These are phyloP conservation scores for Solanum etuberosum DNA, from an alignment of 257 asterid species.

Conservation along the genomic window DNA sequence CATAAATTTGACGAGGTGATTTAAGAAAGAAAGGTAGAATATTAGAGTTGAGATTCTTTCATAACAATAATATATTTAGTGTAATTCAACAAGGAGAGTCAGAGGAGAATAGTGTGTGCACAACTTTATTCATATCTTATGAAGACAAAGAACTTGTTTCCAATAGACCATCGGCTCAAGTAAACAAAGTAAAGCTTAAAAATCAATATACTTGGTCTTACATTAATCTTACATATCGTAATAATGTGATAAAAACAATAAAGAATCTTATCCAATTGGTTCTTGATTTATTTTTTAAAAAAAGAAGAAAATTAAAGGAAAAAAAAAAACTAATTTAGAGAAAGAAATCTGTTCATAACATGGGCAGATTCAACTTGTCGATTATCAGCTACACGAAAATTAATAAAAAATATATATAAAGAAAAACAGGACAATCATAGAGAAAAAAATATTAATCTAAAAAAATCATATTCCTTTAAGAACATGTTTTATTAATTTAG, in stretches of 20 bases:
- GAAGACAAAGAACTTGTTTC: neutral
- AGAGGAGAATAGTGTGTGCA: neutral
- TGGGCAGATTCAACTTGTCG: neutral
- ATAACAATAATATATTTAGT: neutral
- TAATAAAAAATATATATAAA: neutral
- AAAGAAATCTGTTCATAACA: neutral
- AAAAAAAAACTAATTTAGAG: neutral
- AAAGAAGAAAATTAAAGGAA: neutral
- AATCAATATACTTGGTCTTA: neutral
- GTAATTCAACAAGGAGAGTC: neutral
- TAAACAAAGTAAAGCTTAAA: neutral
- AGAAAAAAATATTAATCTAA: neutral
- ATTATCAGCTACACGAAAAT: neutral
- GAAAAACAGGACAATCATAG: neutral
- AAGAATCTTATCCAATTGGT: neutral
- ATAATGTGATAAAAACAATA: neutral
- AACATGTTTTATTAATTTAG: neutral
- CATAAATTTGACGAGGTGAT: neutral
- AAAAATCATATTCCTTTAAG: neutral
- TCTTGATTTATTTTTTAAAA: neutral
- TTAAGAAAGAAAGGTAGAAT: too few relatives aligned
- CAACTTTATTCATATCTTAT: neutral
- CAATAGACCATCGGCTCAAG: too few relatives aligned
- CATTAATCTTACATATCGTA: neutral
- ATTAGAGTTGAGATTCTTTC: neutral